These are phyloP conservation scores for Cryptococcus sp. DNA, from an alignment of 1,284 basidiomycete species.

Conservation along the genomic window DNA sequence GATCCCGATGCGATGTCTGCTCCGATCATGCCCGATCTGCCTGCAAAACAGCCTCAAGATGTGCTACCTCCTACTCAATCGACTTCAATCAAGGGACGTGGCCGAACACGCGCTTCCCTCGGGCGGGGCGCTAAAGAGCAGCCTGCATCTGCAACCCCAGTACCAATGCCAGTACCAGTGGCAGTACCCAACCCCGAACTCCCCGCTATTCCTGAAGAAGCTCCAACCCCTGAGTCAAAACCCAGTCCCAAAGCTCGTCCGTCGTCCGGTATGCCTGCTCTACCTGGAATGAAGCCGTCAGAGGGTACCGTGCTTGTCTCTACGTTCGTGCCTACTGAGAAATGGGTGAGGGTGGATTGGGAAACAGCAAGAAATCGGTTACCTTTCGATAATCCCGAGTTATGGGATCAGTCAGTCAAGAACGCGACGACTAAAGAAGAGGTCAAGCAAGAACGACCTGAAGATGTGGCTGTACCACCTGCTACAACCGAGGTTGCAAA, in stretches of 20 bases:
- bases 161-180: neutral
- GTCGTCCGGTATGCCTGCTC: conserved; percentile 21
- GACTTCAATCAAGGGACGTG: neutral
- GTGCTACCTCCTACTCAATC: neutral
- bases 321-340: conserved; percentile 31
- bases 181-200: neutral
- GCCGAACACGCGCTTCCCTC: conserved; percentile 24
- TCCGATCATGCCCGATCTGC: neutral
- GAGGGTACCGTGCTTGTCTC: conserved; percentile 42
- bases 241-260: neutral
- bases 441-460: conserved; percentile 5
- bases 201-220: neutral
- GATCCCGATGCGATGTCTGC: neutral
- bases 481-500: neutral
- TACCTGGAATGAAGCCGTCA: conserved; percentile 32
- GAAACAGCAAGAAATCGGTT: conserved; percentile 25
- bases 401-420: conserved; percentile 17
- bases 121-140: conserved; percentile 18
- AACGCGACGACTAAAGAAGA: neutral
- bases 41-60: neutral
- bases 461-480: neutral
- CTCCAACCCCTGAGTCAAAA: neutral
- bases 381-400: conserved; percentile 39
- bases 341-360: conserved; percentile 42
- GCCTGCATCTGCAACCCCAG: neutral